Evolutionary conservation across 441 rosid species (phyloP).

Genomic region (Croton setiger): DNA sequence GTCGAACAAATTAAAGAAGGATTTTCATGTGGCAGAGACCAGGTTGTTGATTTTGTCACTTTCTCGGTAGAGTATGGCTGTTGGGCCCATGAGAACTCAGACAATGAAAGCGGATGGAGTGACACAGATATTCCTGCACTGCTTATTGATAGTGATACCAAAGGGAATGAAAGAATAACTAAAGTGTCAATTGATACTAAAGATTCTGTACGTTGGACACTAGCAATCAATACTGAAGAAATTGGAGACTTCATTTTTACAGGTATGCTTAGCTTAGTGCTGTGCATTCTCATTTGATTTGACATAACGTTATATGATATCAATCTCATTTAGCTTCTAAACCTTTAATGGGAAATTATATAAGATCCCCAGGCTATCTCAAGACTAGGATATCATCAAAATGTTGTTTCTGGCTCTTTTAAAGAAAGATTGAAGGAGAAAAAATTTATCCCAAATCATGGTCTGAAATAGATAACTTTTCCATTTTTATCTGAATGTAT

Average conservation of each 20-base stretch:
- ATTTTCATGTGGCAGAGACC: slow-evolving; percentile 67
- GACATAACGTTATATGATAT: slow-evolving; percentile 1
- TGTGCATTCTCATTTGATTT: not conserved
- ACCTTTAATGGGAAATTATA: not conserved
- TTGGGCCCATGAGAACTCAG: slow-evolving; percentile 42
- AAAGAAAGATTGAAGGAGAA: not conserved
- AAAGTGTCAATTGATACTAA: slow-evolving; percentile 57
- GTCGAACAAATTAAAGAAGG: slow-evolving; percentile 65
- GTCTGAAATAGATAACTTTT: not conserved
- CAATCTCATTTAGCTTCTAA: not conserved
- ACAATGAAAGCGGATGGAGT: slow-evolving; percentile 63
- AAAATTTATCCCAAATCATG: not conserved
- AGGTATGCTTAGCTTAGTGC: slow-evolving; percentile 30
- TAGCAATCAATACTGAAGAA: slow-evolving; percentile 69
- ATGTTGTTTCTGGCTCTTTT: not conserved
- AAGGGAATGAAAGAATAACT: slow-evolving; percentile 38
- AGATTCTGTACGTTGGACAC: slow-evolving; percentile 76
- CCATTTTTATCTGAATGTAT: not conserved
- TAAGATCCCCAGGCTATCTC: not conserved
- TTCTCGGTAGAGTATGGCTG: slow-evolving; percentile 79
- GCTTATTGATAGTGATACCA: slow-evolving; percentile 41
- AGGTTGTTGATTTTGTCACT: slow-evolving; percentile 65
- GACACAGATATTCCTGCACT: slow-evolving; percentile 57
- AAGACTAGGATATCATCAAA: not conserved
- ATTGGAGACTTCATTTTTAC: slow-evolving; percentile 67